Base-by-base conservation (phyloP, 306 rosid genomes). In the Vicia villosa region DNA sequence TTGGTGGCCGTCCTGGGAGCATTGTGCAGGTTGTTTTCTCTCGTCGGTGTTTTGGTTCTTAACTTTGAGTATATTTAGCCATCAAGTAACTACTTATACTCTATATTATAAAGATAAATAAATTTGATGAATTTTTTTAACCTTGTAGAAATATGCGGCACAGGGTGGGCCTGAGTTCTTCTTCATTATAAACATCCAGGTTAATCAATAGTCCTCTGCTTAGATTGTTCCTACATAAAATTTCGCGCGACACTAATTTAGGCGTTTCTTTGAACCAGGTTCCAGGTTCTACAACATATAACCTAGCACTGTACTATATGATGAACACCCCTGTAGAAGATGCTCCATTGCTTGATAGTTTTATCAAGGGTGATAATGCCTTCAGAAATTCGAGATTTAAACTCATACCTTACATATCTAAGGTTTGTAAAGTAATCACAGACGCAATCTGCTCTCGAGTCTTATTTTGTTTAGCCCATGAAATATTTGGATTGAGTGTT, bases 321-420 rank as follows among this genome's bases (percentile, higher is more conserved):
- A 78, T 80, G 86, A 89, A 80, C 79, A 83, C 91, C 70, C 97
- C 95, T 14, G 41, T 94, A 47, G 89, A 91, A 68, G 90, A 86
- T 63, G 69, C 83, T 68, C 95, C 92, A 20, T 73, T 87, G 81
- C 87, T 94, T 1, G 82, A 85, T 40, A 77, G 74, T 73, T 94
- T 94, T 63, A 83, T 94, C 69, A 83, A 88, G 63, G 97, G 99
- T 47, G 97, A 90, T 47, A 89, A 88, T 70, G 73, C 96, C 54
- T 91, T 70, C 43, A 84, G 99, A 77, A 87, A 91, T 77, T 91
- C 97, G 7, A 88, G 99, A 82, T 94, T 94, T 74, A 94, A 94
- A 86, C 95, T 91, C 52, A 91, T 94, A 76, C 99, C 99, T 7
- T 91, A 91, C 75, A 88, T 94, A 77, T 87, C 96, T 54, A 82